Percentiles rank a stretch among this genome's conserved stretches.
These are phyloP conservation scores for Xylariomycetidae sp. DNA, from an alignment of 2,329 filamentous ascomycete genomes.

Conservation along the genomic window DNA sequence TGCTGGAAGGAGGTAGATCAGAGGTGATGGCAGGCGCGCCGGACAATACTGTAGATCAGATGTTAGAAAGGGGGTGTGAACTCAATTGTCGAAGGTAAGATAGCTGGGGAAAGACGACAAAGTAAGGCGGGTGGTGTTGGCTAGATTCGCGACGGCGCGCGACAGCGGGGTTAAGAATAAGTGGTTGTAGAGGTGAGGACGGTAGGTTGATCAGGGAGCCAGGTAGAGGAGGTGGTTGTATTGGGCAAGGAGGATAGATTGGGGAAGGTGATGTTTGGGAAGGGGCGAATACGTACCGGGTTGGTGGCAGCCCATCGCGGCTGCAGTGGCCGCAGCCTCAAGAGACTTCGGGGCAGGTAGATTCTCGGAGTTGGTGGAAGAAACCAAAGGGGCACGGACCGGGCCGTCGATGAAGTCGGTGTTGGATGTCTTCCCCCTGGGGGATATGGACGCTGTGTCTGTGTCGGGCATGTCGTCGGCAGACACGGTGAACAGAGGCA, in stretches of 20 bases:
- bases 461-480: constrained; percentile 42
- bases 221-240: neutral
- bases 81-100: neutral
- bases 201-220: neutral
- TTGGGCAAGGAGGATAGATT: neutral
- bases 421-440: constrained; percentile 42
- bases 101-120: too few relatives aligned
- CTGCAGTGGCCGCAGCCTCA: too few relatives aligned
- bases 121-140: too few relatives aligned
- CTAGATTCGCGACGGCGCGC: too few relatives aligned
- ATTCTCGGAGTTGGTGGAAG: constrained; percentile 16
- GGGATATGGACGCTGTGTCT: constrained; percentile 32
- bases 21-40: constrained; percentile 16
- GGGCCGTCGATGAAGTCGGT: constrained; percentile 33
- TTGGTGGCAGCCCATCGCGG: too few relatives aligned
- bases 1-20: constrained; percentile 20
- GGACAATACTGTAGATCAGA: constrained; percentile 10
- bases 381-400: constrained; percentile 15
- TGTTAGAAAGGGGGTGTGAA: too few relatives aligned
- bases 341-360: constrained; percentile 11
- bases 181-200: neutral
- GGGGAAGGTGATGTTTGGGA: too few relatives aligned
- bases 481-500: constrained; percentile 44
- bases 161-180: too few relatives aligned
- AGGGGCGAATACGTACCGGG: too few relatives aligned